Evolutionary conservation across 306 rosid species (phyloP), one percentile per base, ranked within the genome.

Genomic region (Sesbania bispinosa): DNA sequence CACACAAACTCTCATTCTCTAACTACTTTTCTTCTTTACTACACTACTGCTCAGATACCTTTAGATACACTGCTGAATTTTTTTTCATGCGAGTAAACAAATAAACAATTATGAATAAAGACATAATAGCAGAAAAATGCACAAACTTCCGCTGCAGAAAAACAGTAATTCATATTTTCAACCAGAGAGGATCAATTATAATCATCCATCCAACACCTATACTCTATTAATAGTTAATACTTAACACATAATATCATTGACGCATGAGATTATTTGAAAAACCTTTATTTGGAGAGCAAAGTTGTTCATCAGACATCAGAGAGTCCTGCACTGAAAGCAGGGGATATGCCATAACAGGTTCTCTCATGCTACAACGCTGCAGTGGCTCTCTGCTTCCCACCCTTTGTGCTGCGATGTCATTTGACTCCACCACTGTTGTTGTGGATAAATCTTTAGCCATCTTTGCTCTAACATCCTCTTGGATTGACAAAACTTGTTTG

Each of bases 361-460:
- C 89, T 69, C 67, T 69, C 16, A 16, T 24, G 18, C 15, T 53
- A 75, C 70, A 68, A 60, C 18, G 67, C 73, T 54, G 18, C 50
- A n/a, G n/a, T 54, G 70, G 64, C 64, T 46, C 83, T 61, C 74
- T 19, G 38, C n/a, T n/a, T n/a, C n/a, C n/a, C n/a, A n/a, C n/a
- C n/a, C n/a, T 47, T 67, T 47, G 47, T 14, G 66, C 70, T 45
- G 68, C 57, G 41, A 53, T 42, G 45, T 79, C 84, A 59, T 67
- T 61, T 24, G 86, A 77, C 76, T 87, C 96, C 13, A 73, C 92
- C 83, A 83, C 79, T 85, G 81, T 81, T 76, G 83, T 86, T 82
- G 81, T 84, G 62, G 97, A 89, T 24, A 87, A 58, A 68, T 86
- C 96, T 71, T 86, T 90, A 1, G 87, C 90, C 65, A 90, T 78